Evolutionary conservation across 768 basidiomycete species (phyloP), one percentile per base, ranked within the genome.

Genomic region (Termitomyces sp.): DNA sequence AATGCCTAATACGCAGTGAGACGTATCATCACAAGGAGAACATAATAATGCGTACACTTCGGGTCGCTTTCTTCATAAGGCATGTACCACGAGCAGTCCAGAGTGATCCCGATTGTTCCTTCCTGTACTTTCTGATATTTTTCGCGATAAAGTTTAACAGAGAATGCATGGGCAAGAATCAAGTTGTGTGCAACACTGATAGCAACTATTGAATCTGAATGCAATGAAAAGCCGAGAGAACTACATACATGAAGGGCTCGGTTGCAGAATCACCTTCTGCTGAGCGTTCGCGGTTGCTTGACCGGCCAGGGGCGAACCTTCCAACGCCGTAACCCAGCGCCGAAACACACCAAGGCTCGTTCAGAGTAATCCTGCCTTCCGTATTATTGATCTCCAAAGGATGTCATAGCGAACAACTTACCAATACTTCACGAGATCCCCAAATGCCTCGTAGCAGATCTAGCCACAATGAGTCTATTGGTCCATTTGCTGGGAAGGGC

Each of bases 381-480:
- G 10, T 17, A 34, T 27, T 25, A 23, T 44, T 5, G 7, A 46
- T 31, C 9, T 8, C 5, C 9, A 29, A n/a, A 12, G n/a, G 23
- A 37, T 14, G 62, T 56, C 46, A 60, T 23, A 35, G 34, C 19
- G n/a, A 17, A 5, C 0, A 23, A 42, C 58, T 59, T 58, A 83
- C 89, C 87, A 90, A 66, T 86, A 73, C 68, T 87, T 86, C 59
- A 90, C 89, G 41, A 86, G 73, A 65, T 87, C 86, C 4, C 89
- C 89, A 61, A 85, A 90, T 7, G 81, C 75, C 38, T 84, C 72
- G 68, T 90, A 91, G 71, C 86, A 87, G 14, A 83, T 67, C 82
- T 84, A 5, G 19, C 40, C n/a, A 41, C 25, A 27, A 5, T 6
- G n/a, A 37, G 51, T 21, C 37, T 38, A 40, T n/a, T 8, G 32